Evolutionary conservation across 129 eudicot genomes (phyloP), one percentile per base, ranked within the genome.

Genomic region (Centella asiatica): DNA sequence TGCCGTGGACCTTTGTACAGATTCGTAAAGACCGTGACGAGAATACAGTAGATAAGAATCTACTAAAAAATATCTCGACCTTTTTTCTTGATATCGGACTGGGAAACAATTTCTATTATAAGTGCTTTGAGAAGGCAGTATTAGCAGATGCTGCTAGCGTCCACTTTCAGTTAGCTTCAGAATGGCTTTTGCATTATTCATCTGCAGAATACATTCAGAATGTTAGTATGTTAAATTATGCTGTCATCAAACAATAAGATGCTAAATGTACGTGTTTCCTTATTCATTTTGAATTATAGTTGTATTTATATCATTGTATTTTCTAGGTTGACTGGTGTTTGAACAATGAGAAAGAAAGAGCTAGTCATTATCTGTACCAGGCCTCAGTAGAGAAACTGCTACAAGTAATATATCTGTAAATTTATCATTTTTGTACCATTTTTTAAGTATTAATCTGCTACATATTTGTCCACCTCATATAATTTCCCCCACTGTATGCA

Each of bases 311-410:
- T 40, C 65, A 19, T 66, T 27, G 54, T 19, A 57, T 66, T 24
- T 58, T 45, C 40, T 73, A 83, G 86, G 81, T 65, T 51, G 62
- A 74, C 27, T 62, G n/a, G 52, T 71, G 72, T 60, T 50, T 77
- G 56, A 64, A 53, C 44, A 71, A 73, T 74, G 86, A 80, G 60
- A 77, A 68, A 63, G 83, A 66, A 44, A 76, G 86, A 71, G 74
- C 83, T 62, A 67, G 53, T 31, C 74, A 74, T 3, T 76, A 60
- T 71, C 67, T 83, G 60, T 57, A 70, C 70, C 69, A 47, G 49
- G 39, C 62, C 52, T 68, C 86, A 14, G 73, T 68, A 69, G 74
- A 76, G 72, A 80, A 77, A 70, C 68, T 80, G 53, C 69, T 80
- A 47, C 72, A 60, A 76, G 90, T 83, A 52, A 12, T 44, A 31